Evolutionary conservation across 805 yeast genomes (phyloP), one percentile per base, ranked within the genome.

Genomic region (Isabelozyma rhagii): DNA sequence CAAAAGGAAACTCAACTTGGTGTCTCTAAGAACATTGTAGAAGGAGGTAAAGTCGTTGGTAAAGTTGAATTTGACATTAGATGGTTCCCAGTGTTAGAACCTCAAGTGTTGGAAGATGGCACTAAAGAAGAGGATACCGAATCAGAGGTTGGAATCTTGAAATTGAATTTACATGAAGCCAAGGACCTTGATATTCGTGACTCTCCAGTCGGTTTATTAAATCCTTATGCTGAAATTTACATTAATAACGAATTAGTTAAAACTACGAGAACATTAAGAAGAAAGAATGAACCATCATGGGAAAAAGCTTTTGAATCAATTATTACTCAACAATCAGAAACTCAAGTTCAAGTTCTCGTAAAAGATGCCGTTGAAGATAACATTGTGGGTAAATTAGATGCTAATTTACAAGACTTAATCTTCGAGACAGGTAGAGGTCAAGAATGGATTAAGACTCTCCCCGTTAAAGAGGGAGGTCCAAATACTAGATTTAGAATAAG

Each of bases 211-310:
- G 84, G 82, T 29, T 66, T 77, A 48, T 67, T 81, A 56, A 79
- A 85, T 61, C 87, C 94, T 28, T 83, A 79, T 64, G 91, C 91
- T 13, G 88, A 85, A 58, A 63, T 88, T 17, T 81, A 69, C 56
- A 64, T 86, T 46, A 81, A 85, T 62, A 78, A 78, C 39, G 78
- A 82, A 53, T 67, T 81, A 47, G 74, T 78, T n/a, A 78, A 79
- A 57, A 69, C 69, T 5, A 80, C 83, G 48, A 81, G 94, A 72
- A 77, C 79, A 31, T 72, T 87, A 62, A 83, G 81, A 59, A 78
- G 81, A 60, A 77, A 83, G 8, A 88, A 87, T 58, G 89, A 84
- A 59, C 96, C 96, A 14, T 70, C 83, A 10, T 88, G 87, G 83
- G 83, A 82, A 51, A 82, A 83, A 58, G 63, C 77, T 28, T 66